These are phyloP conservation scores for Lipomyces lipofer DNA, from an alignment of 805 yeast genomes.

Conservation along the genomic window DNA sequence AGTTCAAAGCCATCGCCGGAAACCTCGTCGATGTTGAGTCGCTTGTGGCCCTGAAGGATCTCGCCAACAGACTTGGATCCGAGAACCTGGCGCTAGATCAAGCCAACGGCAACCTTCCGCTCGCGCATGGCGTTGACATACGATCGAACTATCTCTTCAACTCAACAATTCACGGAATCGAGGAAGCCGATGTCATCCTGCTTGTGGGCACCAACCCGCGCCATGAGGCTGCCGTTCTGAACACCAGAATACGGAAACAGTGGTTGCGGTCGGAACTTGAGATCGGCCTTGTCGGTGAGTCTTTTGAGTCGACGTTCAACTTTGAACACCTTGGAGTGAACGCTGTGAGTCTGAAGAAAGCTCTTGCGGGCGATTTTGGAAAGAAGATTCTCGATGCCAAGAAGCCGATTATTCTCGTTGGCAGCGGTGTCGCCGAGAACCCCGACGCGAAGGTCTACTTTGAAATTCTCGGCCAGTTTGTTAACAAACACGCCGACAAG, in stretches of 20 bases:
- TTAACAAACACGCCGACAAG: slow-evolving; percentile 51
- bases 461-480: slow-evolving; percentile 62
- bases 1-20: slow-evolving; percentile 79
- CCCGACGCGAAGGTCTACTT: slow-evolving; percentile 63
- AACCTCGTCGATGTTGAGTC: slow-evolving; percentile 81
- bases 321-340: slow-evolving; percentile 62
- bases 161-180: slow-evolving; percentile 75
- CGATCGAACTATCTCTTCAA: slow-evolving; percentile 80
- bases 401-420: slow-evolving; percentile 76
- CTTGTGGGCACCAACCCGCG: slow-evolving; percentile 86
- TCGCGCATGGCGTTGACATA: slow-evolving; percentile 67
- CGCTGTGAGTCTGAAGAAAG: slow-evolving; percentile 56
- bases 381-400: slow-evolving; percentile 63
- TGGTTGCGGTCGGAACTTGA: slow-evolving; percentile 71
- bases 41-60: slow-evolving; percentile 77
- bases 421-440: slow-evolving; percentile 74
- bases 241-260: slow-evolving; percentile 76
- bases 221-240: slow-evolving; percentile 85
- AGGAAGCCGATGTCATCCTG: slow-evolving; percentile 77
- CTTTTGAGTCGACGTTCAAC: slow-evolving; percentile 74
- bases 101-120: slow-evolving; percentile 52
- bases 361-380: slow-evolving; percentile 69
- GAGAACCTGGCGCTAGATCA: slow-evolving; percentile 78
- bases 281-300: slow-evolving; percentile 70
- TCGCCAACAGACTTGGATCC: slow-evolving; percentile 72